These are phyloP conservation scores for Penicillium fuscoglaucum DNA, from an alignment of 2,329 filamentous ascomycete species.

Conservation along the genomic window DNA sequence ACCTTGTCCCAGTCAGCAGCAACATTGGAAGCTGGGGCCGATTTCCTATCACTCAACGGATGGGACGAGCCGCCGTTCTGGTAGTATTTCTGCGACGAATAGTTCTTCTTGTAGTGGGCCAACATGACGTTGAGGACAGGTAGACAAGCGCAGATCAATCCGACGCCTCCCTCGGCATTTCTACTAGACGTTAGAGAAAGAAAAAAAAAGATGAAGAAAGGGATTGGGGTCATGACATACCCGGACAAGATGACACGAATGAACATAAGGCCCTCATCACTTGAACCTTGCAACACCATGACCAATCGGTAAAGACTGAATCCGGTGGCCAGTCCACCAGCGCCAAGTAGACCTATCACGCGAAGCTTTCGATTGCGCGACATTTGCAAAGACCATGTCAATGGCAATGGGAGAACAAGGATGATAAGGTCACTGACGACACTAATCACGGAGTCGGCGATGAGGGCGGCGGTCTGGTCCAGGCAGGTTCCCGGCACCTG, in stretches of 20 bases:
- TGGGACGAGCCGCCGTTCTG: conserved; percentile 27
- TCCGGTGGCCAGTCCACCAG: conserved; percentile 40
- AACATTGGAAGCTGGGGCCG: conserved; percentile 19
- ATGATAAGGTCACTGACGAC: conserved; percentile 41
- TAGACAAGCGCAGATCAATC: conserved; percentile 42
- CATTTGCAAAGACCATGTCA: conserved; percentile 45
- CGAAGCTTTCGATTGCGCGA: conserved; percentile 38
- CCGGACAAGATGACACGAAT: conserved; percentile 40
- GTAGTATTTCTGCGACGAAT: conserved; percentile 34
- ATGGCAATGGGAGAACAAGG: conserved; percentile 37
- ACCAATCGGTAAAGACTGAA: conserved; percentile 43
- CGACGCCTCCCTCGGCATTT: conserved; percentile 41
- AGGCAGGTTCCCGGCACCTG: conserved; percentile 32
- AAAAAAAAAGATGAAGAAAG: not conserved
- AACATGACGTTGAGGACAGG: conserved; percentile 36
- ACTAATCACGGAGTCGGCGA: conserved; percentile 43
- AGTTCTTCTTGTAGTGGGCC: conserved; percentile 26
- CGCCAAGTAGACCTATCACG: conserved; percentile 40
- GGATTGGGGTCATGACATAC: conserved; percentile 24
- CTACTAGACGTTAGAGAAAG: conserved; percentile 19
- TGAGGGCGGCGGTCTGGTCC: conserved; percentile 39
- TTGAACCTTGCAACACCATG: conserved; percentile 37
- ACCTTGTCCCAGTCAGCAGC: conserved; percentile 19
- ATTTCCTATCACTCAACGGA: conserved; percentile 31
- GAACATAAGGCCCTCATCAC: conserved; percentile 39